Conservation (phyloP, 2,329 filamentous ascomycete species). For the Cladosporium sp. region DNA sequence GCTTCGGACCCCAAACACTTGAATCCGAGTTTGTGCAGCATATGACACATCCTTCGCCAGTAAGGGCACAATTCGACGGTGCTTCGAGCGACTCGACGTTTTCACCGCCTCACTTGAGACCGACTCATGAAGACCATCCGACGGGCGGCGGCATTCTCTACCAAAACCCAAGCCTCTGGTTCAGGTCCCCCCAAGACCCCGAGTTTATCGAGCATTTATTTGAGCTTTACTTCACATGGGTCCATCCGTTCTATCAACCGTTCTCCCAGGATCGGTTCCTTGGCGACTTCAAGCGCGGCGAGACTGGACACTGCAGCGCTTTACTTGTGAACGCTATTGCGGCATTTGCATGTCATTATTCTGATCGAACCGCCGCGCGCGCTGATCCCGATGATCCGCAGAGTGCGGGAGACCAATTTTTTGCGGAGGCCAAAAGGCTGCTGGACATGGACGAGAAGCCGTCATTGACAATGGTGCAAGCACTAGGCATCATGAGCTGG, state of each 20-base stretch:
- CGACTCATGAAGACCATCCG: not conserved
- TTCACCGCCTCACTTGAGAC: slow-evolving; percentile 1
- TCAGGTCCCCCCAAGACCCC: slow-evolving; percentile 27
- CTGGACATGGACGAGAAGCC: slow-evolving; percentile 54
- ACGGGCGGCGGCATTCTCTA: slow-evolving; percentile 1
- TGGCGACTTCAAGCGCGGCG: slow-evolving; percentile 56
- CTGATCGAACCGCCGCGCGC: slow-evolving; percentile 57
- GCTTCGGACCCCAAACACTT: slow-evolving; percentile 26
- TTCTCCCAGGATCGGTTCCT: slow-evolving; percentile 67
- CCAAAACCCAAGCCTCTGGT: slow-evolving; percentile 21
- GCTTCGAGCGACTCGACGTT: not conserved
- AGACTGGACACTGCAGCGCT: slow-evolving; percentile 60
- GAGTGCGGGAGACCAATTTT: slow-evolving; percentile 68
- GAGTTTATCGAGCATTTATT: slow-evolving; percentile 32
- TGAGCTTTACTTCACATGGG: slow-evolving; percentile 45
- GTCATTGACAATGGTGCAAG: slow-evolving; percentile 64
- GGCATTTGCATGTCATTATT: slow-evolving; percentile 37
- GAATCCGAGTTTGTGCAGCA: slow-evolving; percentile 29
- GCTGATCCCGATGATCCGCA: slow-evolving; percentile 56
- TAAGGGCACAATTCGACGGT: slow-evolving; percentile 3
- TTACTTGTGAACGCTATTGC: slow-evolving; percentile 31
- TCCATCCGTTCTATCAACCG: slow-evolving; percentile 68
- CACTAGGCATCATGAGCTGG: slow-evolving; percentile 69
- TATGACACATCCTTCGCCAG: slow-evolving; percentile 13
- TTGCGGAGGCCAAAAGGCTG: slow-evolving; percentile 59